A percentile compares a stretch with the other conserved stretches of the same genome.
phyloP scores from a whole-genome alignment of 1,139 yeast species.

The Protomyces inouyei region DNA sequence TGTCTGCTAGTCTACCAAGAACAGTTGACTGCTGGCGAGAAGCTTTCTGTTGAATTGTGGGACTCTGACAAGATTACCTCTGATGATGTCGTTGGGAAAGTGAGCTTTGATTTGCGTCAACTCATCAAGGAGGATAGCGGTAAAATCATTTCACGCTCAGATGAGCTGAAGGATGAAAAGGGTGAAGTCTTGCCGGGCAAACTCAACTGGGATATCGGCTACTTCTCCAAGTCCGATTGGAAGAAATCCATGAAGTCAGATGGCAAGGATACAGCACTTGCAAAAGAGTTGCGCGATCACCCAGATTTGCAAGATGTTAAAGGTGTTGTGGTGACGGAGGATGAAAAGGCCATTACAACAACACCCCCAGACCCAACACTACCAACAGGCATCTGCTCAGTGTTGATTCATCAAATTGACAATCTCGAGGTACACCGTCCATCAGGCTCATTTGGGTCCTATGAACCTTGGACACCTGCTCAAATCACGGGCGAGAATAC shows the following conservation, averaged over 20 bases:
- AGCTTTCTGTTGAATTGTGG: constrained; percentile 26
- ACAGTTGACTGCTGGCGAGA: constrained; percentile 28
- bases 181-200: constrained; percentile 24
- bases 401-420: constrained; percentile 26
- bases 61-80: constrained; percentile 24
- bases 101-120: constrained; percentile 21
- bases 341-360: constrained; percentile 25
- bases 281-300: constrained; percentile 14
- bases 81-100: constrained; percentile 27
- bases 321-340: constrained; percentile 21
- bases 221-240: constrained; percentile 20
- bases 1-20: constrained; percentile 26
- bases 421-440: constrained; percentile 26
- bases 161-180: constrained; percentile 17
- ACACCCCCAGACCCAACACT: constrained; percentile 26
- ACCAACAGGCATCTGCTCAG: constrained; percentile 25
- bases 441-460: constrained; percentile 25
- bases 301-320: constrained; percentile 20
- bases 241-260: constrained; percentile 22
- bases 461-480: constrained; percentile 24
- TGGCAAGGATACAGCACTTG: constrained; percentile 18
- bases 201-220: constrained; percentile 25
- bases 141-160: constrained; percentile 13
- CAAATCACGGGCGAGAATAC: constrained; percentile 26
- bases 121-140: constrained; percentile 15